A percentile compares a stretch with the other conserved stretches of the same genome.
Evolutionary conservation across 2,329 filamentous ascomycete species (phyloP).

Genomic region (Aspergillus sp.): DNA sequence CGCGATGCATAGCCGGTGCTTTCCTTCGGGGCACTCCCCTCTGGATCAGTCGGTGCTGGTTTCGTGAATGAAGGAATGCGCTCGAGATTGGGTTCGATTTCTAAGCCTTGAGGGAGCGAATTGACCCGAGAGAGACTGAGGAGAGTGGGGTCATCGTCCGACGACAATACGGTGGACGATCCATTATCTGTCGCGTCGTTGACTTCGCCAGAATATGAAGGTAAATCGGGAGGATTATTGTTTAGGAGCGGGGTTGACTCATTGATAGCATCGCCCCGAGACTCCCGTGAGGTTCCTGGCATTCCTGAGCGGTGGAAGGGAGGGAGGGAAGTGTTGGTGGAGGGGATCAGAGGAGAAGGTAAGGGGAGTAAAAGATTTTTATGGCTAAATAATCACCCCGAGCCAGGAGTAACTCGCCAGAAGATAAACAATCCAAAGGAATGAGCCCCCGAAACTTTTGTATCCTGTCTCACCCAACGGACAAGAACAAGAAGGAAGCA

Average conservation of each 20-base stretch:
- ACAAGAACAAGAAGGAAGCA: not conserved
- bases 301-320: not conserved
- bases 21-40: conserved; percentile 8
- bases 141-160: conserved; percentile 20
- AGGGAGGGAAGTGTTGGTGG: not conserved
- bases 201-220: conserved; percentile 39
- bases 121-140: conserved; percentile 24
- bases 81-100: conserved; percentile 28
- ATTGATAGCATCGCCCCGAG: conserved; percentile 1
- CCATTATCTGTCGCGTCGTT: conserved; percentile 28
- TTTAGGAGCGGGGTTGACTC: conserved; percentile 22
- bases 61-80: conserved; percentile 17
- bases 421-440: not conserved
- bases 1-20: conserved; percentile 28
- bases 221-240: not conserved
- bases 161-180: conserved; percentile 5
- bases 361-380: not conserved
- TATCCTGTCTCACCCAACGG: not conserved
- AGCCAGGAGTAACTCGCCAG: not conserved
- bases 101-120: conserved; percentile 28
- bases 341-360: not conserved
- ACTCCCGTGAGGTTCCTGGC: not conserved
- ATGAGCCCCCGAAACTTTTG: not conserved
- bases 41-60: conserved; percentile 9
- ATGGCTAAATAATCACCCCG: not conserved